phyloP scores from a whole-genome alignment of 805 yeast species.

The Kazachstania psychrophila region DNA sequence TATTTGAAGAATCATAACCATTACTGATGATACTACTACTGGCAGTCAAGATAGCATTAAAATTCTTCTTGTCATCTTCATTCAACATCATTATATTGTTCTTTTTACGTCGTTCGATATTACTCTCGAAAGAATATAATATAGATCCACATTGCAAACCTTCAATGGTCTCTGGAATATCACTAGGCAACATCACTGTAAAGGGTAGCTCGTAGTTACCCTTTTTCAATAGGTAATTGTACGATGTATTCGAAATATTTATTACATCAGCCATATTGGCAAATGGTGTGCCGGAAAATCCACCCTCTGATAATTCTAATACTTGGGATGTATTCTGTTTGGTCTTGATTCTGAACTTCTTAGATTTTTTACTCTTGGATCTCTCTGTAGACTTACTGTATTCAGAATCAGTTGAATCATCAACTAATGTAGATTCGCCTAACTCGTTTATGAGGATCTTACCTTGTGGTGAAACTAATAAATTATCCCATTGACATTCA shows the following conservation, averaged over 20 bases:
- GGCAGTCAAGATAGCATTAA: constrained; percentile 2
- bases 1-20: constrained; percentile 1
- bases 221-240: constrained; percentile 36
- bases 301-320: constrained; percentile 1
- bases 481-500: constrained; percentile 67
- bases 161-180: constrained; percentile 78
- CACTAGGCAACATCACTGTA: constrained; percentile 70
- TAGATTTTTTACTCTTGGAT: background rate
- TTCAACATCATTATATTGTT: constrained; percentile 1
- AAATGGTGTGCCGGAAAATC: constrained; percentile 27
- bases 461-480: constrained; percentile 31
- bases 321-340: background rate
- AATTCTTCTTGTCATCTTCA: constrained; percentile 1
- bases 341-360: background rate
- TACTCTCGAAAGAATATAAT: constrained; percentile 62
- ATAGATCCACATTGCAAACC: constrained; percentile 75
- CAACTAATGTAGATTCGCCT: constrained; percentile 6
- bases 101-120: constrained; percentile 42
- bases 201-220: constrained; percentile 89
- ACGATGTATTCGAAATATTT: constrained; percentile 5
- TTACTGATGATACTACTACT: constrained; percentile 1
- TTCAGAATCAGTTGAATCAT: background rate
- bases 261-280: constrained; percentile 12
- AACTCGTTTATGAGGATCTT: constrained; percentile 7
- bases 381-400: background rate